Conservation (phyloP, 805 yeast genomes). For the Brettanomyces anomalus region DNA sequence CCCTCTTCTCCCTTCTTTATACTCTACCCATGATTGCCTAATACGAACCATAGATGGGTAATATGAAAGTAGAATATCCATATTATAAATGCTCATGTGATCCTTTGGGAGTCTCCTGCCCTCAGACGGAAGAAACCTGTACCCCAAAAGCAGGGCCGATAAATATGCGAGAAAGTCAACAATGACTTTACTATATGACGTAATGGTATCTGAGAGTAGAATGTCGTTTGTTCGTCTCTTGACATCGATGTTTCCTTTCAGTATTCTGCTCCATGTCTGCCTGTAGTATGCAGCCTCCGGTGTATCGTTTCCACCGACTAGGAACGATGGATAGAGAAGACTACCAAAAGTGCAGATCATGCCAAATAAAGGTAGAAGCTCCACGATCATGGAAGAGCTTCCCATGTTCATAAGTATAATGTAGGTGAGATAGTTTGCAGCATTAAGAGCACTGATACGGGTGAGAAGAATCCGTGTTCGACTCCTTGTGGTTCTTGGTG, state of each 20-base stretch:
- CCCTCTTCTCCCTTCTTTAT: conserved; percentile 31
- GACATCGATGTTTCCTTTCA: conserved; percentile 50
- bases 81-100: conserved; percentile 19
- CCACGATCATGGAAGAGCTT: conserved; percentile 18
- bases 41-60: conserved; percentile 72
- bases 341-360: conserved; percentile 26
- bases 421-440: conserved; percentile 22
- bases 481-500: conserved; percentile 8
- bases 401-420: conserved; percentile 16
- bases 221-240: conserved; percentile 70
- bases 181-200: conserved; percentile 70
- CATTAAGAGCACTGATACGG: conserved; percentile 18
- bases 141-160: conserved; percentile 34
- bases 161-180: conserved; percentile 59
- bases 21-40: conserved; percentile 75
- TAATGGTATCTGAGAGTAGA: conserved; percentile 71
- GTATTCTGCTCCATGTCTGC: conserved; percentile 42
- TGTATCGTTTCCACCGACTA: conserved; percentile 10
- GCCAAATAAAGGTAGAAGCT: conserved; percentile 31
- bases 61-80: conserved; percentile 23
- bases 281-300: conserved; percentile 36
- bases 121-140: conserved; percentile 26
- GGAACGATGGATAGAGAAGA: conserved; percentile 26
- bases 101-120: conserved; percentile 21
- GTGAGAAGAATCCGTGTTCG: conserved; percentile 11